phyloP scores from a whole-genome alignment of 164 flowering plant genomes.

The Vitis rotundifolia region DNA sequence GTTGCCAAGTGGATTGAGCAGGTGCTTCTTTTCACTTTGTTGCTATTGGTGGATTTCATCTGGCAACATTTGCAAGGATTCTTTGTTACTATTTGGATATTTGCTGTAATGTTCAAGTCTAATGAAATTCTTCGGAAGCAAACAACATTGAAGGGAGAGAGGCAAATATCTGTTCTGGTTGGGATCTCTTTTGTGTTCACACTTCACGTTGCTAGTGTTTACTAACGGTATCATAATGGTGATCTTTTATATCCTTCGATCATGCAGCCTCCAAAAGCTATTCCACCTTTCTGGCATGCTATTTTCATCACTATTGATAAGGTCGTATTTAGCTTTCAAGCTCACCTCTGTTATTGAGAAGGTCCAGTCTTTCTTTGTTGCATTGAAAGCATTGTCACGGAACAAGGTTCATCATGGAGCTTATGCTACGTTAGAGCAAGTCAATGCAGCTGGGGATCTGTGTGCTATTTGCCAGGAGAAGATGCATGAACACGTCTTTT shows the following conservation, averaged over 20 bases:
- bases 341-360: no score
- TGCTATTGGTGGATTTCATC: constrained; percentile 81
- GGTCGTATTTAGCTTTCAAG: no score
- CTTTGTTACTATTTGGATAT: constrained; percentile 79
- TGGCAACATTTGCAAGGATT: constrained; percentile 96
- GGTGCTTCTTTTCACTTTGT: constrained; percentile 80
- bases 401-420: no score
- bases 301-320: no score
- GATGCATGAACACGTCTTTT: no score
- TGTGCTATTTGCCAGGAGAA: no score
- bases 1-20: constrained; percentile 92
- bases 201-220: constrained; percentile 65
- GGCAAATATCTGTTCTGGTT: constrained; percentile 60
- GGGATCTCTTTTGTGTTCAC: constrained; percentile 46
- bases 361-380: no score
- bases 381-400: no score
- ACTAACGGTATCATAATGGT: constrained; percentile 83
- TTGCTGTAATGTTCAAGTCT: constrained; percentile 89
- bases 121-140: constrained; percentile 86
- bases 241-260: constrained; percentile 73
- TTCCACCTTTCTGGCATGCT: constrained; percentile 97
- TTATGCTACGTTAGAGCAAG: no score
- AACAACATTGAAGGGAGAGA: constrained; percentile 93
- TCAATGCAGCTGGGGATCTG: no score
- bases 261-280: constrained; percentile 82